phyloP scores from a whole-genome alignment of 768 basidiomycete species.

The Suillus placidus region DNA sequence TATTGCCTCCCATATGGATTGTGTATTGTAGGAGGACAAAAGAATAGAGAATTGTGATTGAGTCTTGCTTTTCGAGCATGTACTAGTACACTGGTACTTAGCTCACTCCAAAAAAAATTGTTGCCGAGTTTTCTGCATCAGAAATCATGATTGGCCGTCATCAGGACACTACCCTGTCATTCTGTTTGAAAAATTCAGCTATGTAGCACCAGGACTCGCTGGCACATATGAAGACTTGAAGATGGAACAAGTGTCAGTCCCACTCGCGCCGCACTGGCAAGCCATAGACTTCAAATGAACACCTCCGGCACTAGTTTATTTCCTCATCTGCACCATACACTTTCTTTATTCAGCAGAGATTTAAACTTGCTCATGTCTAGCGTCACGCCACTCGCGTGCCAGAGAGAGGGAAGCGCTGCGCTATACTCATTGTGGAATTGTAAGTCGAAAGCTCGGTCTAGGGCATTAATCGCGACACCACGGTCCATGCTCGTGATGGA shows the following conservation, averaged over 20 bases:
- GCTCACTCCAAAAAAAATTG: background rate
- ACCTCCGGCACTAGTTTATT: too few relatives aligned
- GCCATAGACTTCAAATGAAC: background rate
- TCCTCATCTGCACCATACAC: too few relatives aligned
- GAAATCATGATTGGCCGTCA: background rate
- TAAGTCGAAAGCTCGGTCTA: too few relatives aligned
- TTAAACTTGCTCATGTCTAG: too few relatives aligned
- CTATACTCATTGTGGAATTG: too few relatives aligned
- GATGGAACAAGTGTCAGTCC: background rate
- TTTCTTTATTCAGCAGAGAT: too few relatives aligned
- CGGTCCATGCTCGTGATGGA: too few relatives aligned
- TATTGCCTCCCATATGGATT: background rate
- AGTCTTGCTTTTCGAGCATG: background rate
- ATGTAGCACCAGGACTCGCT: background rate
- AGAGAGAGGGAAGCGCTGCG: too few relatives aligned
- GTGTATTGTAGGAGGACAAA: conserved; percentile 7
- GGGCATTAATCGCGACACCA: too few relatives aligned
- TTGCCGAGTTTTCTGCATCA: background rate
- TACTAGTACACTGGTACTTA: background rate
- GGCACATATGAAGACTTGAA: background rate
- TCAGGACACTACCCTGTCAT: background rate
- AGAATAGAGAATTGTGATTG: background rate
- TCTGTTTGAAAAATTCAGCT: background rate
- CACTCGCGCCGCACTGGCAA: background rate
- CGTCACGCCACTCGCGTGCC: too few relatives aligned